Conservation (phyloP, 2,329 filamentous ascomycete genomes). For the Aspergillus luchuensis region DNA sequence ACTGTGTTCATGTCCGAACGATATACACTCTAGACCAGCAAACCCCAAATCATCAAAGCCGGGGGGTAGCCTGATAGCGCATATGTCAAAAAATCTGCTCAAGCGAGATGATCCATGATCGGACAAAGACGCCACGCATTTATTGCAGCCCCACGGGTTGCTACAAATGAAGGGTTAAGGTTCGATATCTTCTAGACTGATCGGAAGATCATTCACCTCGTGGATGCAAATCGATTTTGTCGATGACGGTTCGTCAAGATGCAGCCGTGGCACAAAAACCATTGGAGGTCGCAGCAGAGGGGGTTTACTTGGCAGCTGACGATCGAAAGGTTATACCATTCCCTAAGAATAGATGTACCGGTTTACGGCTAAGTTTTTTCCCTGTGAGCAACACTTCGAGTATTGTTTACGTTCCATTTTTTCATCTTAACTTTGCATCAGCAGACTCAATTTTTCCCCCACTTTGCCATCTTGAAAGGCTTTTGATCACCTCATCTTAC, state of each 20-base stretch:
- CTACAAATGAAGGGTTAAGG: neutral
- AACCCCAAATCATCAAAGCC: too few species aligned
- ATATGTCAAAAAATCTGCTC: too few species aligned
- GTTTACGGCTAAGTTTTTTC: neutral
- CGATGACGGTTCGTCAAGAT: neutral
- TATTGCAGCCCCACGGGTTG: neutral
- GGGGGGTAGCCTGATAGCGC: too few species aligned
- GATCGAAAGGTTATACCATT: neutral
- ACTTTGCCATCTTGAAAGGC: too few species aligned
- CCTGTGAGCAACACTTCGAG: neutral
- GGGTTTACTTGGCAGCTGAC: neutral
- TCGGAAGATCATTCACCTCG: neutral
- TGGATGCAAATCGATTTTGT: neutral
- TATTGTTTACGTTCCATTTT: neutral
- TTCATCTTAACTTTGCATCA: neutral
- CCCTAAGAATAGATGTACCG: neutral
- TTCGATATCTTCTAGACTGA: neutral
- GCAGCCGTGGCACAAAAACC: neutral
- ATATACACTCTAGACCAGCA: too few species aligned
- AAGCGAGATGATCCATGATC: too few species aligned
- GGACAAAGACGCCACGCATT: neutral
- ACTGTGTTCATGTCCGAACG: conserved; percentile 13
- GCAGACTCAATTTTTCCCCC: too few species aligned
- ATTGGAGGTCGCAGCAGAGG: neutral
- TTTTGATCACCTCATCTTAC: neutral